Conservation (phyloP, 225 moss, liverwort and hornwort genomes). For the Thuidium tamariscinum region DNA sequence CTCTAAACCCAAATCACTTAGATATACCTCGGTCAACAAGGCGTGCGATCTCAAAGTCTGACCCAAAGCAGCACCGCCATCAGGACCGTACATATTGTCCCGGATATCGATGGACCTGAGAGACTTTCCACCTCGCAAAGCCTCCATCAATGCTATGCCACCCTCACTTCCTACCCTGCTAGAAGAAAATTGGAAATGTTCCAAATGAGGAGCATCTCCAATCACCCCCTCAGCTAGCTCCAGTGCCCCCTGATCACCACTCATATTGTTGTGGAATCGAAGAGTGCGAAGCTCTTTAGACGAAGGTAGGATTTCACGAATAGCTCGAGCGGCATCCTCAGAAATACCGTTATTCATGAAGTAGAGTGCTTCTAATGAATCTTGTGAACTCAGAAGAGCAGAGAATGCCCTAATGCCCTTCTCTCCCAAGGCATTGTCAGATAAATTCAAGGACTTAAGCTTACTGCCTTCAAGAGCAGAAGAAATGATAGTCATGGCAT, state of each 20-base stretch:
- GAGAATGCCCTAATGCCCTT: conserved; percentile 92
- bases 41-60: conserved; percentile 57
- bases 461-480: conserved; percentile 70
- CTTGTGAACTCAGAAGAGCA: conserved; percentile 66
- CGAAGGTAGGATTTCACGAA: conserved; percentile 71
- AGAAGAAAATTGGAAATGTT: conserved; percentile 88
- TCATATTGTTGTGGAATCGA: conserved; percentile 97
- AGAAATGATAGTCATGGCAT: conserved; percentile 72
- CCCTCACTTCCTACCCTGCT: conserved; percentile 79
- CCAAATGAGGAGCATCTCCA: conserved; percentile 44
- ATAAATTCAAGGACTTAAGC: conserved; percentile 78
- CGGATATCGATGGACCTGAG: conserved; percentile 68
- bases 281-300: conserved; percentile 56
- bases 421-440: conserved; percentile 95
- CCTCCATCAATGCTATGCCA: conserved; percentile 67
- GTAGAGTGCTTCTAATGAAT: conserved; percentile 66
- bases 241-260: conserved; percentile 81
- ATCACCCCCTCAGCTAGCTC: conserved; percentile 58
- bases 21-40: conserved; percentile 56
- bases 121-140: conserved; percentile 48
- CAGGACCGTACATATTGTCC: conserved; percentile 94
- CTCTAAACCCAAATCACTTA: conserved; percentile 77
- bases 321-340: conserved; percentile 80
- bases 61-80: conserved; percentile 62
- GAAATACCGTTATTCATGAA: conserved; percentile 99